These are phyloP conservation scores for Neurospora sp. DNA, from an alignment of 495 filamentous ascomycete genomes.

Conservation along the genomic window DNA sequence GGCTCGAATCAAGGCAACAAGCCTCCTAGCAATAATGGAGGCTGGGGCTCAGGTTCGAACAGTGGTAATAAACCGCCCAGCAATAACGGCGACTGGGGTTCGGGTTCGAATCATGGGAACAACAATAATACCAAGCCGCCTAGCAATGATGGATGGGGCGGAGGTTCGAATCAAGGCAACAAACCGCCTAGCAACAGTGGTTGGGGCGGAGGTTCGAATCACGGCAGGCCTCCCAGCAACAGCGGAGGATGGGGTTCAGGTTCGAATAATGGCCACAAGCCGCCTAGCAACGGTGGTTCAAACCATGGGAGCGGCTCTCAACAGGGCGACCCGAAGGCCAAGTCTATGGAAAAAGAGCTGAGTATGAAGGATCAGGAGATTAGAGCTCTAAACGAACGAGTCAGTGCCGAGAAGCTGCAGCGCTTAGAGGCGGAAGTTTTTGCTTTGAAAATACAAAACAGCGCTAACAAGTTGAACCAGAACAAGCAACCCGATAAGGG, in stretches of 20 bases:
- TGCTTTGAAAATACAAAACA: background rate
- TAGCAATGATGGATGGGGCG: background rate
- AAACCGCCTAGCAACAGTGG: background rate
- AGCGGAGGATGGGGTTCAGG: background rate
- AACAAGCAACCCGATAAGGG: background rate
- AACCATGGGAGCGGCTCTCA: background rate
- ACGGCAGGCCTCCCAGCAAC: background rate
- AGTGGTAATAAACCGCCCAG: no score
- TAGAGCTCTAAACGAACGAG: background rate
- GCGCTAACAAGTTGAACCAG: background rate
- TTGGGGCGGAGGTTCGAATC: background rate
- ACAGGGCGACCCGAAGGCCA: background rate
- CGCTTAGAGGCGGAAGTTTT: background rate
- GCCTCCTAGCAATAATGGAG: background rate
- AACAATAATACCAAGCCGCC: background rate
- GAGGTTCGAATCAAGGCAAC: background rate
- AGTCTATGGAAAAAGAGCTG: background rate
- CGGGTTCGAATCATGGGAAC: background rate
- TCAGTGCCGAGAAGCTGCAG: background rate
- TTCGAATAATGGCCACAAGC: background rate
- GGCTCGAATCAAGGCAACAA: background rate
- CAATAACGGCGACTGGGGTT: background rate
- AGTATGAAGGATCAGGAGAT: background rate
- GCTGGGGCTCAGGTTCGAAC: background rate
- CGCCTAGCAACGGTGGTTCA: background rate